Conservation (phyloP, 305 asterid species). For the Fraxinus dipetala region DNA sequence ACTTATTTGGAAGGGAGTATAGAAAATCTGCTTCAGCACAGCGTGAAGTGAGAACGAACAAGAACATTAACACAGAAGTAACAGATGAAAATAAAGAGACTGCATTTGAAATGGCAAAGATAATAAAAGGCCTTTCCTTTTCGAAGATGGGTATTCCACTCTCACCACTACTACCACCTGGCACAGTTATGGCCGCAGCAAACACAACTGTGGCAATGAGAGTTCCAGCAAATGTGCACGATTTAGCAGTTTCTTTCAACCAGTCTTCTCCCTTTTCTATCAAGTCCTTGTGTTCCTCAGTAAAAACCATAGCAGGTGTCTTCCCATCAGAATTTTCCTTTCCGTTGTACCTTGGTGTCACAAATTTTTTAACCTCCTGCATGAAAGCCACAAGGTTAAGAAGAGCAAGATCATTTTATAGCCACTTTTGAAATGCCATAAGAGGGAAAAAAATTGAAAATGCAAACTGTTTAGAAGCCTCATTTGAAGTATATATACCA, state of each 20-base stretch:
- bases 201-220: slow-evolving; percentile 33
- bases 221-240: slow-evolving; percentile 27
- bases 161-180: slow-evolving; percentile 23
- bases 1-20: slow-evolving; percentile 20
- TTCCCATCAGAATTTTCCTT: slow-evolving; percentile 20
- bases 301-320: slow-evolving; percentile 24
- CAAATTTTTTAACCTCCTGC: slow-evolving; percentile 27
- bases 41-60: slow-evolving; percentile 28
- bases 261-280: slow-evolving; percentile 21
- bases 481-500: not conserved
- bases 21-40: slow-evolving; percentile 28
- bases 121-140: slow-evolving; percentile 7
- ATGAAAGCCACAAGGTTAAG: not conserved
- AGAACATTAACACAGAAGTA: slow-evolving; percentile 26
- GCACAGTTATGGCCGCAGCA: slow-evolving; percentile 31
- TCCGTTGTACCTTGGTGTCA: slow-evolving; percentile 20
- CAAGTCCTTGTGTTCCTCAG: slow-evolving; percentile 25
- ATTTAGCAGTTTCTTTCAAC: slow-evolving; percentile 30
- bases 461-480: not conserved
- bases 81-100: slow-evolving; percentile 25
- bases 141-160: slow-evolving; percentile 23
- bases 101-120: slow-evolving; percentile 26
- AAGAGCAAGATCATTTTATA: not conserved
- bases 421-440: not conserved
- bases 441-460: too few species aligned